Base-by-base conservation (phyloP, 192 early-diverging fungal genomes). In the Haplosporangium gracile region DNA sequence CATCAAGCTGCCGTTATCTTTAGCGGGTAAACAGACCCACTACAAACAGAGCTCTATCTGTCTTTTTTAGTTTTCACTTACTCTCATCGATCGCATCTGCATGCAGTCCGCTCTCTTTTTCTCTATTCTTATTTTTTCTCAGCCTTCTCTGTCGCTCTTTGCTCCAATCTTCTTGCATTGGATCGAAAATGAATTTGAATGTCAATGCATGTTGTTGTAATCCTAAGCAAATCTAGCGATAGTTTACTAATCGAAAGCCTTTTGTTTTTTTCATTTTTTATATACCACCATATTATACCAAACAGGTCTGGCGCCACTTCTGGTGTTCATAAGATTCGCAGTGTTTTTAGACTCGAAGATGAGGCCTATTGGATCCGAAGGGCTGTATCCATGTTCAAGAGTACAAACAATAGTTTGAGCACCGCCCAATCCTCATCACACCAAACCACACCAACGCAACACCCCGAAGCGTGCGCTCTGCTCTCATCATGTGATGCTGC, bases 291-390 rank as follows among this genome's bases (percentile, higher is more conserved):
- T 9, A 45, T 1, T 45, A 15, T 45, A 51, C 20, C 49, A 22
- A 74, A 51, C 65, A 84, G 82, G 5, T 73, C 78, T 72, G 82
- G 82, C 8, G 78, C 82, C 5, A 84, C 82, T 2, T 74, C 82
- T 0, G 82, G 68, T 2, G 63, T 84, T 73, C 75, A 78, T 53
- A 84, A 84, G 51, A 40, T 84, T 39, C 82, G 82, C 0, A 84
- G 75, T 68, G 82, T 84, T 26, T 84, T 84, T 70, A 77, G 76
- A 29, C 73, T 84, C 5, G 68, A 53, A 9, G 82, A 84, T 39
- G 73, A 74, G 18, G 82, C 77, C 7, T 84, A 75, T 68, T 84
- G 82, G 82, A 49, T 75, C 32, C 82, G 82, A 9, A 84, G 55
- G 45, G 51, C 65, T 5, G 40, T 24, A 51, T 55, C 60, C 34